Conservation (phyloP, 2,329 filamentous ascomycete genomes). For the Trichophaea hybrida region DNA sequence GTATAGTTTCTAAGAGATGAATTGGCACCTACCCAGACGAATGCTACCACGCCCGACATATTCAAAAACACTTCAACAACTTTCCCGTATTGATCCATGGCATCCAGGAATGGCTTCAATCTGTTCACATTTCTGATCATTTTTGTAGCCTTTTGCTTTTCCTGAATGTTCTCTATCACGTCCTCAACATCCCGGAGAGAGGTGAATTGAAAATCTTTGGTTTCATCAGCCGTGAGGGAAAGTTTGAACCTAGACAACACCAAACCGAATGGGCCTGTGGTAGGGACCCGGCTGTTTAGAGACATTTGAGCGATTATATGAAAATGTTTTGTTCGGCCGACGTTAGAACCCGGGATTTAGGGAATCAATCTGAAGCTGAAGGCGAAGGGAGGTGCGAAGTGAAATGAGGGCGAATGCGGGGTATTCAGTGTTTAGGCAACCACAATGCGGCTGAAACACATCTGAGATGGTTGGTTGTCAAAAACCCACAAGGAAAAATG, state of each 20-base stretch:
- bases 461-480: no score
- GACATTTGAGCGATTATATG: background rate
- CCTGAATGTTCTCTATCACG: constrained; percentile 26
- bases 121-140: constrained; percentile 28
- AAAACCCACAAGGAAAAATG: no score
- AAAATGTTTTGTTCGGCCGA: background rate
- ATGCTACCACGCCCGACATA: constrained; percentile 28
- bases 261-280: background rate
- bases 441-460: no score
- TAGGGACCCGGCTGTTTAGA: background rate
- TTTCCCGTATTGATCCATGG: constrained; percentile 32
- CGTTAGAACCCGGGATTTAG: no score
- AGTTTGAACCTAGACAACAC: background rate
- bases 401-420: no score
- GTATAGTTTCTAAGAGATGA: background rate
- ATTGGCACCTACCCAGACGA: constrained; percentile 26
- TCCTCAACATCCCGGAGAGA: constrained; percentile 9
- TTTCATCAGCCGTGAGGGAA: constrained; percentile 3
- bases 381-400: no score
- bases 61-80: constrained; percentile 32
- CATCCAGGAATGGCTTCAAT: constrained; percentile 28
- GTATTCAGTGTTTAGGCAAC: no score
- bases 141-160: constrained; percentile 24
- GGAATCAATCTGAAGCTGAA: no score
- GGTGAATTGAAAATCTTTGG: constrained; percentile 14